These are phyloP conservation scores for Carex littledalei DNA, from an alignment of 176 grass and related monocot genomes.

Conservation along the genomic window DNA sequence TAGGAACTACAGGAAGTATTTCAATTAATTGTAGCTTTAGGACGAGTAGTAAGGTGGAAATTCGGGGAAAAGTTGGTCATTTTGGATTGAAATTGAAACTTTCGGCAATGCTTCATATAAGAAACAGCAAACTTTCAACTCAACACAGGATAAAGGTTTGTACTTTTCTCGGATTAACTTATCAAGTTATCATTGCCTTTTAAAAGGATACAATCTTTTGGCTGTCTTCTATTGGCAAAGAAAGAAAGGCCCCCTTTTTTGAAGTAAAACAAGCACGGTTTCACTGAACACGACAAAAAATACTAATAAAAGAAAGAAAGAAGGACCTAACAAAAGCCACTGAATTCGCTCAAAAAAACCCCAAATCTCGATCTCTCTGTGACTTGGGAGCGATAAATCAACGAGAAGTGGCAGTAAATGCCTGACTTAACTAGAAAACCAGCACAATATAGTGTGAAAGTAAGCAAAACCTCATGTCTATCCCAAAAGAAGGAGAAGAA, in stretches of 20 bases:
- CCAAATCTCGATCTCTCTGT: background rate
- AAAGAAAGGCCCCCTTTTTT: background rate
- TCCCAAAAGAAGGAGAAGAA: slow-evolving; percentile 9
- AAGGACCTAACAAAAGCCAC: background rate
- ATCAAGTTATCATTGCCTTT: background rate
- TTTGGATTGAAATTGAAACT: slow-evolving; percentile 10
- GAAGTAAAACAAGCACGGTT: background rate
- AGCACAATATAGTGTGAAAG: background rate
- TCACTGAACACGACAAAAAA: background rate
- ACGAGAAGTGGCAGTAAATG: background rate
- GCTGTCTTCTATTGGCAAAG: background rate
- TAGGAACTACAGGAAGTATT: background rate
- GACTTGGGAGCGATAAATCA: background rate
- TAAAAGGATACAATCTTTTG: slow-evolving; percentile 3
- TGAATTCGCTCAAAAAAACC: background rate
- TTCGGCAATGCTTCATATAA: background rate
- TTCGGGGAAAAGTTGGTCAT: background rate
- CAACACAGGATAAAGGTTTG: background rate
- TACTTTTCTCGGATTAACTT: background rate
- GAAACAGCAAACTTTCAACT: background rate
- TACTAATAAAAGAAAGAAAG: background rate
- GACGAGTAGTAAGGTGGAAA: background rate
- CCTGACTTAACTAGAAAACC: background rate
- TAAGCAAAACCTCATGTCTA: background rate
- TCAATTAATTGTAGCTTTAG: background rate